A percentile compares a stretch with the other conserved stretches of the same genome.
These are phyloP conservation scores for Sarocladium strictum DNA, from an alignment of 2,329 filamentous ascomycete species.

Conservation along the genomic window DNA sequence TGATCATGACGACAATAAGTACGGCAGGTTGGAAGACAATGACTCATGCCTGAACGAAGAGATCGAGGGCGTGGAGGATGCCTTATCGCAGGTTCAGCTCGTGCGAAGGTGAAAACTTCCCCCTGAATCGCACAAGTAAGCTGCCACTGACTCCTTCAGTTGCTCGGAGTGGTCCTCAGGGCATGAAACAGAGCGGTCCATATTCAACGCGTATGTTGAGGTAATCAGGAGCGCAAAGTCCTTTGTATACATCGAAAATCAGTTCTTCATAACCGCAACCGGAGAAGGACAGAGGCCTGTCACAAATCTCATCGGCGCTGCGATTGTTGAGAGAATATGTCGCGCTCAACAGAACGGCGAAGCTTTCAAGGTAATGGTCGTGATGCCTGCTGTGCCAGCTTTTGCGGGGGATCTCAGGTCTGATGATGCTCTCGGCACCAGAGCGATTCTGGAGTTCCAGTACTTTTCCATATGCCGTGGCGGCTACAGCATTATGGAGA, in stretches of 20 bases:
- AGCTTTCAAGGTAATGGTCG: constrained; percentile 67
- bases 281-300: constrained; percentile 64
- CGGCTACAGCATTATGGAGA: constrained; percentile 71
- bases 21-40: constrained; percentile 24
- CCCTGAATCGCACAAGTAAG: neutral
- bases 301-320: constrained; percentile 70
- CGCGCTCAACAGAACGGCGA: constrained; percentile 61
- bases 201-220: constrained; percentile 77
- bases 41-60: too few species aligned
- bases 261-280: constrained; percentile 86
- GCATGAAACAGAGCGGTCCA: constrained; percentile 61
- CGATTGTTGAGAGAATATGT: constrained; percentile 71
- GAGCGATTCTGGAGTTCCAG: constrained; percentile 86
- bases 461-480: constrained; percentile 75
- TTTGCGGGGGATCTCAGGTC: constrained; percentile 75
- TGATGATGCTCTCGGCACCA: constrained; percentile 67
- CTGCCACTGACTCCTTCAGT: constrained; percentile 21
- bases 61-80: constrained; percentile 20
- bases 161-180: constrained; percentile 47
- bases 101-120: constrained; percentile 36
- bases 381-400: constrained; percentile 74
- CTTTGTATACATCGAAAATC: constrained; percentile 75
- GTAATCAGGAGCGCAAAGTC: constrained; percentile 63
- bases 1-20: constrained; percentile 43
- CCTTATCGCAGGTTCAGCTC: constrained; percentile 39